Percentiles rank a stretch among this genome's conserved stretches.
phyloP scores from a whole-genome alignment of 495 filamentous ascomycete species.

The Xylaria telfairii region DNA sequence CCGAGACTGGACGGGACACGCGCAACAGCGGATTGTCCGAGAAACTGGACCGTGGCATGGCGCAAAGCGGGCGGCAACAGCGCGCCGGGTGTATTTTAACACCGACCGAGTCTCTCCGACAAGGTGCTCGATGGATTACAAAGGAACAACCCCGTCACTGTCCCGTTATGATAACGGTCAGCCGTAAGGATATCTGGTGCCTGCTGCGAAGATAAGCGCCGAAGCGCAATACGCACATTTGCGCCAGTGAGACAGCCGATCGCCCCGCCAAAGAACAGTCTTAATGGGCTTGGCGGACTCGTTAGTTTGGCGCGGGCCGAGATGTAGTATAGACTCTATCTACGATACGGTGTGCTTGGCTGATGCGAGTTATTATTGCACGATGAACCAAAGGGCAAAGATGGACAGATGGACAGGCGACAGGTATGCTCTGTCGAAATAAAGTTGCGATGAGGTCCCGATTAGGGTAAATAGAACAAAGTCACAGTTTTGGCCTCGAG shows the following conservation, averaged over 20 bases:
- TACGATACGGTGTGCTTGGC: conserved; percentile 3
- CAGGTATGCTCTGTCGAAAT: not conserved
- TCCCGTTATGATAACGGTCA: not conserved
- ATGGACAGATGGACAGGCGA: not conserved
- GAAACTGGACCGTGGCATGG: conserved; percentile 54
- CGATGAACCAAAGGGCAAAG: not conserved
- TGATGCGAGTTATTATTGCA: not conserved
- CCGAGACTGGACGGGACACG: conserved; percentile 89
- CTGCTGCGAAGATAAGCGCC: conserved; percentile 22
- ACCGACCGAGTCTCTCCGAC: not conserved
- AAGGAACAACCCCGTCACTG: not conserved
- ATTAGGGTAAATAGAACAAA: conserved; percentile 1
- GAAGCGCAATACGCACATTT: conserved; percentile 15
- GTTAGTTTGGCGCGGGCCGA: conserved; percentile 19
- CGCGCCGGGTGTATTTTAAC: not conserved
- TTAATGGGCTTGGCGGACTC: conserved; percentile 8
- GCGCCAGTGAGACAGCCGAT: conserved; percentile 9
- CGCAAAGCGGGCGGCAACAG: conserved; percentile 1
- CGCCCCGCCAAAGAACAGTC: conserved; percentile 21
- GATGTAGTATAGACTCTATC: not conserved
- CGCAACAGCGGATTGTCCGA: conserved; percentile 79
- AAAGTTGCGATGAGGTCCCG: not conserved
- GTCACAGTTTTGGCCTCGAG: not conserved
- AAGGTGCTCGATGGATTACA: not conserved
- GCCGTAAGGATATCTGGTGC: not conserved